Conservation (phyloP, 2,329 filamentous ascomycete genomes). For the Hypocrella siamensis region DNA sequence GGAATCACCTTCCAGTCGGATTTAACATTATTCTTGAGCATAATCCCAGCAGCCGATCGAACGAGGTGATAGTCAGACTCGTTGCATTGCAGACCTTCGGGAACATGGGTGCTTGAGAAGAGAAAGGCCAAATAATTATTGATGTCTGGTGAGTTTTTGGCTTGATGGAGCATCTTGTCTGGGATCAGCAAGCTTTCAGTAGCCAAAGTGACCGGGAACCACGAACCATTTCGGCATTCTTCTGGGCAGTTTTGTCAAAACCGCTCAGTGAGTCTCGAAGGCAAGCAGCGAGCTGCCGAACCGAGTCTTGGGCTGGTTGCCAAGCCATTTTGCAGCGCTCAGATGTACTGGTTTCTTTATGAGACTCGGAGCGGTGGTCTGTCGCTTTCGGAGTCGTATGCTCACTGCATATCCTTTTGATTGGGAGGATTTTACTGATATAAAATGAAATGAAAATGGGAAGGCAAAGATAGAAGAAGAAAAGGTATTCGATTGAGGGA, state of each 20-base stretch:
- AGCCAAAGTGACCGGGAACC: background rate
- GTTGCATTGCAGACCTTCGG: slow-evolving; percentile 43
- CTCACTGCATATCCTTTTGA: background rate
- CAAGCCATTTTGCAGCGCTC: slow-evolving; percentile 60
- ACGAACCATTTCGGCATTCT: slow-evolving; percentile 75
- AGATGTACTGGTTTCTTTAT: too few relatives aligned
- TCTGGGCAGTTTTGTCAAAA: slow-evolving; percentile 64
- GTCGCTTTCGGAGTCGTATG: too few relatives aligned
- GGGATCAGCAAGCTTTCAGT: slow-evolving; percentile 3
- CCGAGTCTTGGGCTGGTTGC: slow-evolving; percentile 76
- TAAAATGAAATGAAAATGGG: background rate
- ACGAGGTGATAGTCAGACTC: slow-evolving; percentile 55
- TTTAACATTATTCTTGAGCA: slow-evolving; percentile 89
- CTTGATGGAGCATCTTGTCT: slow-evolving; percentile 76
- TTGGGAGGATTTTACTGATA: too few relatives aligned
- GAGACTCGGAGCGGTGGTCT: too few relatives aligned
- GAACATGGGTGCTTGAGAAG: slow-evolving; percentile 54
- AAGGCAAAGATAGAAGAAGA: background rate
- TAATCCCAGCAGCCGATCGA: slow-evolving; percentile 75
- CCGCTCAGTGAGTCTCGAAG: slow-evolving; percentile 85
- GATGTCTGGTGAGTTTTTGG: slow-evolving; percentile 77
- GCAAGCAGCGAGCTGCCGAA: slow-evolving; percentile 78
- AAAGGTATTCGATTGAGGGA: too few relatives aligned
- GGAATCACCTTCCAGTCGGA: slow-evolving; percentile 61
- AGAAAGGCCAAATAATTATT: slow-evolving; percentile 95